These are phyloP conservation scores for Coemansia sp. DNA, from an alignment of 192 early-diverging fungal species.

Conservation along the genomic window DNA sequence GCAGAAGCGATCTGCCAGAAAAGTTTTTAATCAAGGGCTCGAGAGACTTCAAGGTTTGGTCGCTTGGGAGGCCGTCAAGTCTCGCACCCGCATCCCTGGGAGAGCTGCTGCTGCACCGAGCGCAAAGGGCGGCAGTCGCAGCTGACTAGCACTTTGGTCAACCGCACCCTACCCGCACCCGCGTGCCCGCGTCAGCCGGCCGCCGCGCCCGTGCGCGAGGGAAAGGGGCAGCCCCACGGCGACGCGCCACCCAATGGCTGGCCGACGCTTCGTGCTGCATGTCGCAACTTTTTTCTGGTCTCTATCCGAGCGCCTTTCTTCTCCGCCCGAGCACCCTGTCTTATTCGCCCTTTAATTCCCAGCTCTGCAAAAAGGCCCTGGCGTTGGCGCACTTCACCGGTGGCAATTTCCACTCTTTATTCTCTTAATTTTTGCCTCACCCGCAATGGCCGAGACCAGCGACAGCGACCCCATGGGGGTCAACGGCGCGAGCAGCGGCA, in stretches of 20 bases:
- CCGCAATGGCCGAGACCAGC: constrained; percentile 35
- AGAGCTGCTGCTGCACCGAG: too few species aligned
- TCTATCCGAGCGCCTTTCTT: not conserved
- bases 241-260: not conserved
- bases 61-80: too few species aligned
- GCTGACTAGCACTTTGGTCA: too few species aligned
- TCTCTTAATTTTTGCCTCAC: not conserved
- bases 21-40: not conserved
- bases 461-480: constrained; percentile 41
- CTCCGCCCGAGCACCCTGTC: not conserved
- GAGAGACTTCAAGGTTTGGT: not conserved
- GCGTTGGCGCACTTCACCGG: not conserved
- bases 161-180: too few species aligned
- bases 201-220: not conserved
- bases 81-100: too few species aligned
- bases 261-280: not conserved
- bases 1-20: not conserved
- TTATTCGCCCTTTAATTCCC: not conserved
- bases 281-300: not conserved
- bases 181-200: not conserved
- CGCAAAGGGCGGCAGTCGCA: too few species aligned
- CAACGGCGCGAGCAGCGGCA: constrained; percentile 2
- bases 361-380: not conserved
- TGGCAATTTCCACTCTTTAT: not conserved
- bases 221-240: not conserved